Evolutionary conservation across 306 rosid genomes (phyloP).

Genomic region (Arachis stenosperma): DNA sequence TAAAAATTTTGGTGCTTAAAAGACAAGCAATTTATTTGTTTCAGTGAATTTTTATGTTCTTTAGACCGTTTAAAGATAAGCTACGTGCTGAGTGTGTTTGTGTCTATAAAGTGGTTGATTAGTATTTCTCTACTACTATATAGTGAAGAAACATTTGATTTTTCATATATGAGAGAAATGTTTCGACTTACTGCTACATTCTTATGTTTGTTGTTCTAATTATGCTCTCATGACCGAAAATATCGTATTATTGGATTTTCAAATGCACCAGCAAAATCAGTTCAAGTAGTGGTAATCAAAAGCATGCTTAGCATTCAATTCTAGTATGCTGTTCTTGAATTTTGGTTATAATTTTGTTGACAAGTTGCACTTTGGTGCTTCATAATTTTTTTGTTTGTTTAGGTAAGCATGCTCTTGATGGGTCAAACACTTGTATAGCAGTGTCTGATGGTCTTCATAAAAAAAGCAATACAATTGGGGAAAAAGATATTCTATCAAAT

Average conservation of each 20-base stretch:
- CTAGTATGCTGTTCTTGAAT: background rate
- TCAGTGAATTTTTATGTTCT: background rate
- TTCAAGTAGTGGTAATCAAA: conserved; percentile 22
- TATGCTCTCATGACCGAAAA: too few species aligned
- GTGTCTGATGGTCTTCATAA: conserved; percentile 31
- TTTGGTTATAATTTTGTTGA: conserved; percentile 10
- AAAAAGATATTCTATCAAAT: conserved; percentile 40
- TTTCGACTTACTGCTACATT: too few species aligned
- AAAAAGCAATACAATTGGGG: conserved; percentile 25
- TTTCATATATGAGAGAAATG: too few species aligned
- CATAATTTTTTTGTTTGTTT: too few species aligned
- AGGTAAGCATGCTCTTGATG: conserved; percentile 41
- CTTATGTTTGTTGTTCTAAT: too few species aligned
- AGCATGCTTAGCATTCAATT: conserved; percentile 13
- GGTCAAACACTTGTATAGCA: conserved; percentile 32
- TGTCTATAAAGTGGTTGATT: conserved; percentile 12
- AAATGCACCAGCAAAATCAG: background rate
- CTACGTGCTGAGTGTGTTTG: background rate
- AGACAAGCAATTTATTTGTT: background rate
- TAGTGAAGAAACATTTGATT: too few species aligned
- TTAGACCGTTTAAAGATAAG: conserved; percentile 26
- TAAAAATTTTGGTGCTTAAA: too few species aligned
- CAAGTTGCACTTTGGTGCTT: conserved; percentile 19
- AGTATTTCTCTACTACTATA: conserved; percentile 8
- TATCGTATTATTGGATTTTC: conserved; percentile 15